A percentile compares a stretch with the other conserved stretches of the same genome.
Conservation (phyloP, 2,329 filamentous ascomycete genomes). For the Fusarium albidum region DNA sequence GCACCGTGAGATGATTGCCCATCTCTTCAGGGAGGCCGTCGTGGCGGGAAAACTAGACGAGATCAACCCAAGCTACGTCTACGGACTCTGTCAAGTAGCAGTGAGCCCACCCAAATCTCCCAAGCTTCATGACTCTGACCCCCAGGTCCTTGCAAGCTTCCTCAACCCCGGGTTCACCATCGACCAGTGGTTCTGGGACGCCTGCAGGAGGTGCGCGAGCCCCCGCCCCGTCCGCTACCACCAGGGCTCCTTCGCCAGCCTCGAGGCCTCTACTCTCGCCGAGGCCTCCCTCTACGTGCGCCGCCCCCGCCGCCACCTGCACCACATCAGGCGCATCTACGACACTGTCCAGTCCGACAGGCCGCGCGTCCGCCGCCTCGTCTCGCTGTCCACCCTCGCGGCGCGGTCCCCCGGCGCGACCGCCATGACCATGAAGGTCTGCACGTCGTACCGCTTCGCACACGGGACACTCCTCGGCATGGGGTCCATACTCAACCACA, state of each 20-base stretch:
- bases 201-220: conserved; percentile 8
- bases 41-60: conserved; percentile 11
- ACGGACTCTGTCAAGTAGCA: conserved; percentile 28
- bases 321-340: conserved; percentile 25
- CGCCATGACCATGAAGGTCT: neutral
- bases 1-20: conserved; percentile 27
- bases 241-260: conserved; percentile 22
- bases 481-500: conserved; percentile 18
- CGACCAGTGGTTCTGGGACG: conserved; percentile 37
- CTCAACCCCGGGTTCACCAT: conserved; percentile 27
- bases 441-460: conserved; percentile 15
- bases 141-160: conserved; percentile 27
- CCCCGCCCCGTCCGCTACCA: conserved; percentile 24
- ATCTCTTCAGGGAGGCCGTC: conserved; percentile 28
- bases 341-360: conserved; percentile 20
- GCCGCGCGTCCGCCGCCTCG: conserved; percentile 13
- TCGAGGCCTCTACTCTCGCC: conserved; percentile 24
- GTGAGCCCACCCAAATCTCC: conserved; percentile 5
- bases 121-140: neutral
- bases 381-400: conserved; percentile 4
- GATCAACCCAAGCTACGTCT: conserved; percentile 21
- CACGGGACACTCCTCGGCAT: conserved; percentile 22
- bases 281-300: conserved; percentile 19
- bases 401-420: conserved; percentile 4
- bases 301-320: conserved; percentile 12